Conservation (phyloP, 2,329 filamentous ascomycete species). For the Diaporthe longicolla region DNA sequence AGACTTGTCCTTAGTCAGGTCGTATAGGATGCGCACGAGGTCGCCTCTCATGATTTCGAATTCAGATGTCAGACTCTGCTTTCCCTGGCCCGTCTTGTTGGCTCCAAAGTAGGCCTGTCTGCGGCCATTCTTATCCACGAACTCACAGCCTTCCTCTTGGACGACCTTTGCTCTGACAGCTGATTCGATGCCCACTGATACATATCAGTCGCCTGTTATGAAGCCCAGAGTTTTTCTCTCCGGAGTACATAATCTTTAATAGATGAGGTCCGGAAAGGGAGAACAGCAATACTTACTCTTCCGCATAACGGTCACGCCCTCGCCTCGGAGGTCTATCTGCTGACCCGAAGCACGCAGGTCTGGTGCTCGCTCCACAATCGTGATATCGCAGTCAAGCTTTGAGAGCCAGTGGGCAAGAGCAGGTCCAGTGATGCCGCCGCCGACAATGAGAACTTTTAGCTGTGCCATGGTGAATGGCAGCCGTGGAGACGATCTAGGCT, state of each 20-base stretch:
- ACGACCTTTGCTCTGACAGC: constrained; percentile 41
- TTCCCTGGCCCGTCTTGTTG: constrained; percentile 57
- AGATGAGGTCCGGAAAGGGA: too few relatives aligned
- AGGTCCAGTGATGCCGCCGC: constrained; percentile 48
- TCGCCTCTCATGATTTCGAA: constrained; percentile 73
- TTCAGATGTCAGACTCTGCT: constrained; percentile 65
- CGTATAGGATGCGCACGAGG: constrained; percentile 64
- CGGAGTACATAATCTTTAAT: too few relatives aligned
- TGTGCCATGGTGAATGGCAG: constrained; percentile 21
- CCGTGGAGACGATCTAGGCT: neutral
- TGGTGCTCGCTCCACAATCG: constrained; percentile 48
- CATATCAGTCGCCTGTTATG: too few relatives aligned
- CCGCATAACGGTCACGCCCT: constrained; percentile 47
- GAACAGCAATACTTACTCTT: constrained; percentile 25
- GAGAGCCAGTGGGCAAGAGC: constrained; percentile 47
- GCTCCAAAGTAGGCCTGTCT: constrained; percentile 56
- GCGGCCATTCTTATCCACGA: constrained; percentile 59
- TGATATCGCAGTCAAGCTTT: constrained; percentile 45
- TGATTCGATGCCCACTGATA: constrained; percentile 43
- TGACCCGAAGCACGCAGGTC: constrained; percentile 46
- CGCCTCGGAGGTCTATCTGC: constrained; percentile 48
- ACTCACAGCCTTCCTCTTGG: constrained; percentile 55
- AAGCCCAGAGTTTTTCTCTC: too few relatives aligned
- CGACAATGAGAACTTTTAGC: constrained; percentile 39
- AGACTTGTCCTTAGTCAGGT: constrained; percentile 51